Percentiles rank a stretch among this genome's conserved stretches.
Conservation (phyloP, 108 stramenopile species). For the Aureococcus anophagefferens region DNA sequence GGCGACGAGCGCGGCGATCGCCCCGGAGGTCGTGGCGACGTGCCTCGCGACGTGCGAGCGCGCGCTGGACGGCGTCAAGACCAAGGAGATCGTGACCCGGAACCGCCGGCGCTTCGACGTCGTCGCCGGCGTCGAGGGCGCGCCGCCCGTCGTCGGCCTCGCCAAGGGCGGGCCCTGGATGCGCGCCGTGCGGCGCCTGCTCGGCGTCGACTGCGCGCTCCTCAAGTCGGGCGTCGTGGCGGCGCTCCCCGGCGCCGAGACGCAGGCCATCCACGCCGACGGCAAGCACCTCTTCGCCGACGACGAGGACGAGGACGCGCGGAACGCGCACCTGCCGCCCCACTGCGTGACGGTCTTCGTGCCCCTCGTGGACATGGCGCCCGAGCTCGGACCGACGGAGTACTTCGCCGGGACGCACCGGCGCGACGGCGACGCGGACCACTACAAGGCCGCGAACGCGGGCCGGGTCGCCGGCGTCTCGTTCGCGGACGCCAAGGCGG, state of each 20-base stretch:
- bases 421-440: background rate
- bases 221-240: background rate
- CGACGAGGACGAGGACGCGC: background rate
- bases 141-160: background rate
- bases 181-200: background rate
- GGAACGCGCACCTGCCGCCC: background rate
- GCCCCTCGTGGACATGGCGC: background rate
- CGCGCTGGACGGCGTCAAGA: background rate
- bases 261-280: background rate
- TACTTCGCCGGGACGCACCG: background rate
- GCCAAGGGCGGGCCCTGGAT: background rate
- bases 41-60: background rate
- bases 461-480: background rate
- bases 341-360: background rate
- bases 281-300: background rate
- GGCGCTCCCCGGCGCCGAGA: background rate
- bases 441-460: background rate
- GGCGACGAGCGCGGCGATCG: background rate
- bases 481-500: background rate
- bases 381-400: background rate
- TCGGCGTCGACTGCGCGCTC: background rate
- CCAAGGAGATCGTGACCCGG: background rate
- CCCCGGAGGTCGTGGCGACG: background rate
- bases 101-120: background rate
- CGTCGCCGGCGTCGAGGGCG: background rate